Conservation (phyloP, 148 eudicot species). For the Fagopyrum tataricum region DNA sequence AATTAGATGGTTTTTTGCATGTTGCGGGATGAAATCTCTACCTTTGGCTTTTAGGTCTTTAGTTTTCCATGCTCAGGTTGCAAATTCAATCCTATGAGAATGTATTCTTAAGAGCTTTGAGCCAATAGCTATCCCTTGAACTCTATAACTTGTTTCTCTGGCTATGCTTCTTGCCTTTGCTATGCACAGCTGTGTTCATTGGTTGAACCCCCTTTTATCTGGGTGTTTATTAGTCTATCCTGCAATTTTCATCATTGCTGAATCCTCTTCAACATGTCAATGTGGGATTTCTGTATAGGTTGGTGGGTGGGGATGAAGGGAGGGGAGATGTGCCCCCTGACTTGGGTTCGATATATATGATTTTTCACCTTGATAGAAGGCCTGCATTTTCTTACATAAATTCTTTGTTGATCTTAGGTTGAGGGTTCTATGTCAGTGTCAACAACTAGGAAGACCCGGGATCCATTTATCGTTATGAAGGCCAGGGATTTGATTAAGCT, state of each 20-base stretch:
- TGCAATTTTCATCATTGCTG: background rate
- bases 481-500: slow-evolving; percentile 90
- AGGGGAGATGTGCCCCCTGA: background rate
- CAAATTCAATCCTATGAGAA: background rate
- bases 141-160: background rate
- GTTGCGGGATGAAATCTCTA: background rate
- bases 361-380: background rate
- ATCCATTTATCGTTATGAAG: slow-evolving; percentile 80
- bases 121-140: background rate
- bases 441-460: slow-evolving; percentile 80
- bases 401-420: slow-evolving; percentile 35
- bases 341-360: background rate
- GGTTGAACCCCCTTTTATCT: background rate
- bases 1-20: background rate
- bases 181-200: background rate
- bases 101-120: background rate
- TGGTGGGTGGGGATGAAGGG: background rate
- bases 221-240: background rate
- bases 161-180: background rate
- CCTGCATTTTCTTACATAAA: background rate
- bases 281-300: background rate
- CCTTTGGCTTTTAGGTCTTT: background rate
- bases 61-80: background rate
- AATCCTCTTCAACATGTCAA: background rate
- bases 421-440: slow-evolving; percentile 91